phyloP scores from a whole-genome alignment of 23 red algal genomes.

The Chondrus crispus region DNA sequence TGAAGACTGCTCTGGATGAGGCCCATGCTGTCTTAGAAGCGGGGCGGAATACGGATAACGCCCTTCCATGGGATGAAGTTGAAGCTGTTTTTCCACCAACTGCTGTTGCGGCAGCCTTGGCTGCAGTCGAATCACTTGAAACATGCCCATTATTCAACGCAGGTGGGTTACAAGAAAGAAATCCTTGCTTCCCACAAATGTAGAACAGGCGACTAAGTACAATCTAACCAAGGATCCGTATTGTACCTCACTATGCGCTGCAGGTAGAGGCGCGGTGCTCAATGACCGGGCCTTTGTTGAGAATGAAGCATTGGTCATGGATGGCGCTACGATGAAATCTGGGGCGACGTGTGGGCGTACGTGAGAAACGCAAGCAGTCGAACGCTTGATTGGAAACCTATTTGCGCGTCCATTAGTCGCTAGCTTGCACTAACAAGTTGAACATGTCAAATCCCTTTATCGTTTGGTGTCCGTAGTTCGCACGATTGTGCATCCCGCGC shows the following conservation, averaged over 20 bases:
- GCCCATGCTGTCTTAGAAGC: conserved; percentile 21
- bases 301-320: conserved; percentile 72
- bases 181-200: no score
- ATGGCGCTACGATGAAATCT: conserved; percentile 20
- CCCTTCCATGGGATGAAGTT: background rate
- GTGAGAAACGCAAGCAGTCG: background rate
- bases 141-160: conserved; percentile 60
- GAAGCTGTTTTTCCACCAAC: background rate
- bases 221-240: no score
- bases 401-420: no score
- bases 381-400: background rate
- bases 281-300: conserved; percentile 57
- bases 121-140: conserved; percentile 70
- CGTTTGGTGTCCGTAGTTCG: conserved; percentile 39
- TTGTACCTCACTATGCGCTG: no score
- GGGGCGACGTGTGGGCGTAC: conserved; percentile 26
- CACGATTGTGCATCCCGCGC: conserved; percentile 61
- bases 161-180: no score
- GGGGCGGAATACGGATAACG: background rate
- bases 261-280: conserved; percentile 53
- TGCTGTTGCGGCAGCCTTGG: conserved; percentile 54
- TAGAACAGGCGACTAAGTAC: no score
- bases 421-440: no score
- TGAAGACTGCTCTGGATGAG: conserved; percentile 30
- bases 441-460: no score